A percentile compares a stretch with the other conserved stretches of the same genome.
phyloP scores from a whole-genome alignment of 768 basidiomycete species.

The Phylloporus sp. region DNA sequence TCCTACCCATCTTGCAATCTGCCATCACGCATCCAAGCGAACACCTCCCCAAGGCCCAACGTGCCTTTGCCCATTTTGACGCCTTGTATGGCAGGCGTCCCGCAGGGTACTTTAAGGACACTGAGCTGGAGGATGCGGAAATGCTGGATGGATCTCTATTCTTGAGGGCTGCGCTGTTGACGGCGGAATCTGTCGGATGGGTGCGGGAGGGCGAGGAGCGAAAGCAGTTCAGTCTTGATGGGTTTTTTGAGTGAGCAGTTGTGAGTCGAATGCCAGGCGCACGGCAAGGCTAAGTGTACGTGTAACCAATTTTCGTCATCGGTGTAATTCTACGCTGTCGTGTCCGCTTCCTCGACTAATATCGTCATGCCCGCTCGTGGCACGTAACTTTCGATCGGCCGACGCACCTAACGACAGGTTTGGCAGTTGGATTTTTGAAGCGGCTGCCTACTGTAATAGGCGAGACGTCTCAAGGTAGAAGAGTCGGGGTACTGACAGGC shows the following conservation, averaged over 20 bases:
- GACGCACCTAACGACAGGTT: no score
- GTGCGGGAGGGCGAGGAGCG: slow-evolving; percentile 32
- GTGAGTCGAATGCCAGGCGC: no score
- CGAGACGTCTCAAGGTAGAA: no score
- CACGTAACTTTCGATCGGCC: no score
- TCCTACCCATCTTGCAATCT: slow-evolving; percentile 36
- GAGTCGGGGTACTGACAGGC: no score
- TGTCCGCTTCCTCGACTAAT: no score
- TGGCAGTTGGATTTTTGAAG: no score
- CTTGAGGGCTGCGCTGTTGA: slow-evolving; percentile 25
- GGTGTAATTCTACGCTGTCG: no score
- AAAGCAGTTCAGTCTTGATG: slow-evolving; percentile 27
- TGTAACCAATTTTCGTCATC: no score
- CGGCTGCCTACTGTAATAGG: no score
- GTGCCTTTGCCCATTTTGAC: slow-evolving; percentile 30
- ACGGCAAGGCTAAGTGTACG: no score
- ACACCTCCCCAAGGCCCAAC: slow-evolving; percentile 30
- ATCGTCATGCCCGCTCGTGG: no score
- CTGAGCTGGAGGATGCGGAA: slow-evolving; percentile 28
- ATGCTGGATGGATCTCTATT: slow-evolving; percentile 35
- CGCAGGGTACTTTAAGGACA: slow-evolving; percentile 23
- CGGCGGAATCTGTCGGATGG: slow-evolving; percentile 33
- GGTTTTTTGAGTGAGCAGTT: slow-evolving; percentile 16
- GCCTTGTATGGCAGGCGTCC: slow-evolving; percentile 25
- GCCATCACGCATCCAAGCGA: slow-evolving; percentile 32